Evolutionary conservation across 192 early-diverging fungal species (phyloP), one percentile per base, ranked within the genome.

Genomic region (Physocladia obscura): DNA sequence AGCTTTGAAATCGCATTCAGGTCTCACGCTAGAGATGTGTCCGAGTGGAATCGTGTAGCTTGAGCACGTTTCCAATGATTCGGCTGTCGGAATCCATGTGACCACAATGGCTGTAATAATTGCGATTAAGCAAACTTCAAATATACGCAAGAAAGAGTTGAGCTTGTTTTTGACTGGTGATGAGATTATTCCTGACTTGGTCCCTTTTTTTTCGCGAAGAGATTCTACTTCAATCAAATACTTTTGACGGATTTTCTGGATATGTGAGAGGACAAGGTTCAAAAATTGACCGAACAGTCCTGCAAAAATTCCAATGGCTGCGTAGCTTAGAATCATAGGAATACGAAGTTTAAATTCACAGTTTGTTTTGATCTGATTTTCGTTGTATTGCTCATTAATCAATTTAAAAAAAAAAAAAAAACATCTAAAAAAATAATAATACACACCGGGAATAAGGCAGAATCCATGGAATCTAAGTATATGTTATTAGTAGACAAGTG

Each of bases 101-200:
- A 76, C 74, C 36, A 79, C 49, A 17, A 74, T 15, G 27, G 52
- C 67, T 15, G 77, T 79, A 21, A 73, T 63, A 34, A 74, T 29
- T n/a, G 60, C 64, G 13, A 79, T 58, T 21, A 73, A 48, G 22
- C 36, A 51, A 13, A 76, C 71, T 35, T 79, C 77, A 21, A 49
- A 3, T 8, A 79, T 1, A 15, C 74, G 52, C 49, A 69, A 59
- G 13, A 56, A 37, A 1, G 55, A 31, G 27, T 56, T 69, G 8
- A 30, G 21, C 32, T 59, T 30, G 15, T 56, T 55, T 24, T 57
- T 37, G 31, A 56, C 30, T 11, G 67, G 67, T 17, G 26, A 30
- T 19, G 24, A 13, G 37, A 5, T 67, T 31, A 52, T 57, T 13
- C 59, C n/a, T n/a, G 26, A 6, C 13, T 24, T 11, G 6, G 31